Evolutionary conservation across 805 yeast genomes (phyloP).

Genomic region (Metschnikowia rubicola): DNA sequence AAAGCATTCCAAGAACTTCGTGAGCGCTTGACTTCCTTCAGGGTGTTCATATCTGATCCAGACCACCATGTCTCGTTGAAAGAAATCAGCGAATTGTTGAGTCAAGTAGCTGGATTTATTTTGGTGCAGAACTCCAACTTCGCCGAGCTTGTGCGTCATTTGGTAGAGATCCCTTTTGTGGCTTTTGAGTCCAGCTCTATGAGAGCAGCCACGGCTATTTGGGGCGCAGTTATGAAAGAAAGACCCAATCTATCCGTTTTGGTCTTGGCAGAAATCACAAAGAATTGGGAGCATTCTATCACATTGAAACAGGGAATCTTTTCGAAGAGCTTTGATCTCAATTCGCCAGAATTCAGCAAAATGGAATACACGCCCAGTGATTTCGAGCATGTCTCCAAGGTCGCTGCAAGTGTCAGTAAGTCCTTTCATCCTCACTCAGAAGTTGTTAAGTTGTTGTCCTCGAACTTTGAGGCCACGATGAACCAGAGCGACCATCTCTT

Average conservation of each 20-base stretch:
- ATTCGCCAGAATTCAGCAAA: conserved; percentile 55
- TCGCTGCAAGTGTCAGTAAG: conserved; percentile 46
- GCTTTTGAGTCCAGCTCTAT: conserved; percentile 58
- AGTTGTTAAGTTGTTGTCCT: conserved; percentile 63
- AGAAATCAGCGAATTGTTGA: conserved; percentile 42
- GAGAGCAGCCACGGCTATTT: conserved; percentile 64
- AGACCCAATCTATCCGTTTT: conserved; percentile 53
- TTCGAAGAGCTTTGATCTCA: conserved; percentile 51
- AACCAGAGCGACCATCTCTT: conserved; percentile 68
- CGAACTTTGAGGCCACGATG: conserved; percentile 76
- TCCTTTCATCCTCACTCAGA: conserved; percentile 64
- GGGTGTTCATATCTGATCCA: conserved; percentile 6
- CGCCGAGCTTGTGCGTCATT: conserved; percentile 46
- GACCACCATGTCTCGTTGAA: conserved; percentile 16
- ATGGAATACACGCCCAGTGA: conserved; percentile 93
- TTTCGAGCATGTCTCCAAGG: conserved; percentile 51
- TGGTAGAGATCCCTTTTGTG: conserved; percentile 70
- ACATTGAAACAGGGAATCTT: conserved; percentile 61
- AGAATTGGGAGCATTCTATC: conserved; percentile 66
- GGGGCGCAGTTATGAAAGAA: conserved; percentile 77
- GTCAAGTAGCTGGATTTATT: conserved; percentile 39
- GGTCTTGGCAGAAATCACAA: conserved; percentile 66
- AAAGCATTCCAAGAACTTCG: conserved; percentile 28
- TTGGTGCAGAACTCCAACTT: conserved; percentile 34
- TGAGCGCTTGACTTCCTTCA: conserved; percentile 20